Conservation (phyloP, 805 yeast species). For the Wickerhamia fluorescens region DNA sequence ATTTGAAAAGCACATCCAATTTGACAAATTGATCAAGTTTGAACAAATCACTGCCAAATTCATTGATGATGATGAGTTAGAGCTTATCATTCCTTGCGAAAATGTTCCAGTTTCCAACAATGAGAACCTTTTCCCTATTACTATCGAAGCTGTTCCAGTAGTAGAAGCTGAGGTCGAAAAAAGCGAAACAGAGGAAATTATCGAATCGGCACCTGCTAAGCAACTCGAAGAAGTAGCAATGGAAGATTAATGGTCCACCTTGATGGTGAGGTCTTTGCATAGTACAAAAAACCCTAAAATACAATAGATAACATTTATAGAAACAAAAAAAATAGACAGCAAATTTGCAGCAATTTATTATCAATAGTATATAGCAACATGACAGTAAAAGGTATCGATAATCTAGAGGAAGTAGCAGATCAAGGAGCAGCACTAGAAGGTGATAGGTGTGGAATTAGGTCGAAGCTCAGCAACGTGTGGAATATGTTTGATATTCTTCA, state of each 20-base stretch:
- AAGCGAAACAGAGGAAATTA: constrained; percentile 5
- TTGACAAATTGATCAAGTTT: constrained; percentile 31
- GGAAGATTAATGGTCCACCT: constrained; percentile 3
- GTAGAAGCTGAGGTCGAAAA: constrained; percentile 7
- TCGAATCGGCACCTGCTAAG: too few relatives aligned
- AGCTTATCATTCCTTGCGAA: constrained; percentile 34
- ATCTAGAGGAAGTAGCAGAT: too few relatives aligned
- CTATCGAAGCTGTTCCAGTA: constrained; percentile 13
- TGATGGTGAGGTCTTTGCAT: too few relatives aligned
- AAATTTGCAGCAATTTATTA: too few relatives aligned
- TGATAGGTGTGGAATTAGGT: too few relatives aligned
- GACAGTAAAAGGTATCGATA: too few relatives aligned
- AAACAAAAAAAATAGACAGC: too few relatives aligned
- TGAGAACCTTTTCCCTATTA: constrained; percentile 19
- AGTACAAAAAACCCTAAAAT: constrained; percentile 1
- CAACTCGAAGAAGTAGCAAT: constrained; percentile 3
- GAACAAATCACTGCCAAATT: constrained; percentile 33
- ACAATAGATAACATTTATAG: too few relatives aligned
- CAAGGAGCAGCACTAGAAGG: too few relatives aligned
- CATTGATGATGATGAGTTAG: constrained; percentile 33
- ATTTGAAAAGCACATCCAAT: constrained; percentile 37
- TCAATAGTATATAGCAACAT: too few relatives aligned
- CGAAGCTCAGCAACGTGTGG: too few relatives aligned
- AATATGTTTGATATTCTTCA: too few relatives aligned
- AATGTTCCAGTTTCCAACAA: constrained; percentile 11